Evolutionary conservation across 495 filamentous ascomycete species (phyloP).

Genomic region (Polyplosphaeria fusca): DNA sequence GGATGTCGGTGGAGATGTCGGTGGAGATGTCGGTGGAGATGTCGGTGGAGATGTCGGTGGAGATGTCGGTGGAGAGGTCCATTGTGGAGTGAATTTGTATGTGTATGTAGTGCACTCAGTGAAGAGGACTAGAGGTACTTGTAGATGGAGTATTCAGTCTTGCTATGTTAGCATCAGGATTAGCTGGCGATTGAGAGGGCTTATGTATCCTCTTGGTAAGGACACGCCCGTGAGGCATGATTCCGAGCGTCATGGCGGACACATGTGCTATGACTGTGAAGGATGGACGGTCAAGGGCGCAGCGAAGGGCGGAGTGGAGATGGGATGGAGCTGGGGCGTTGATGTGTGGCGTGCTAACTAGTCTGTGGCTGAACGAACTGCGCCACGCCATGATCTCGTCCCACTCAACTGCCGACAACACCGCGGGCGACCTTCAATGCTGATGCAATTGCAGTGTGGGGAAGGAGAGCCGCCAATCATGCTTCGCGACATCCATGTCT

Average conservation of each 20-base stretch:
- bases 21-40: not conserved
- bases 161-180: not conserved
- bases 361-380: not conserved
- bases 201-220: not conserved
- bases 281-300: not conserved
- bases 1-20: not conserved
- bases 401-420: not conserved
- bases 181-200: not conserved
- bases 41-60: not conserved
- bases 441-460: not conserved
- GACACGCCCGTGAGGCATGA: not conserved
- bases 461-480: not conserved
- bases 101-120: constrained; percentile 8
- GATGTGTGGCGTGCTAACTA: no score
- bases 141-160: not conserved
- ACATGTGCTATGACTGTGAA: not conserved
- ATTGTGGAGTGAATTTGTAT: not conserved
- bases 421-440: not conserved
- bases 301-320: not conserved
- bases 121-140: constrained; percentile 4
- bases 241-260: not conserved
- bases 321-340: no score
- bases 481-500: not conserved
- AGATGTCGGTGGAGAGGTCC: not conserved
- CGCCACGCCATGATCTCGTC: not conserved